phyloP scores from a whole-genome alignment of 352 stramenopile species.

The Globisporangium ultimum region DNA sequence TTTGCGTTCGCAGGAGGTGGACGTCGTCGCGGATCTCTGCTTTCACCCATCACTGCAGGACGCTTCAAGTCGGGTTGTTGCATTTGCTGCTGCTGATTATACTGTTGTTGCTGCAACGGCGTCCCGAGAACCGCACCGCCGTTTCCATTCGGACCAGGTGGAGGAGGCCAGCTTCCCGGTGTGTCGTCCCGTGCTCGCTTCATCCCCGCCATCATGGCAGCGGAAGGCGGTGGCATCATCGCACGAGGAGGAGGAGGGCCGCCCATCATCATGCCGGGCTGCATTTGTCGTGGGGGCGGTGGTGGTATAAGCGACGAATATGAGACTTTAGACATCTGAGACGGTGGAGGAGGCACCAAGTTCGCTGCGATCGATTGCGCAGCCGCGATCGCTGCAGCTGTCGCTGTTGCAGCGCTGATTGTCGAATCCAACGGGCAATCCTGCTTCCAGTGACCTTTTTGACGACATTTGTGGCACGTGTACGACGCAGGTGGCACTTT shows the following conservation, averaged over 20 bases:
- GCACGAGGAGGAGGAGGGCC: constrained; percentile 17
- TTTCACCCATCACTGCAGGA: constrained; percentile 4
- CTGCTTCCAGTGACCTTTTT: constrained; percentile 88
- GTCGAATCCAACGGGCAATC: constrained; percentile 79
- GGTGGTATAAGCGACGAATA: constrained; percentile 22
- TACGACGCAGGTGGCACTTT: constrained; percentile 81
- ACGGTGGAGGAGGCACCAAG: constrained; percentile 1
- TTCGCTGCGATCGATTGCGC: constrained; percentile 16
- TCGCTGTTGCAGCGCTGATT: constrained; percentile 39
- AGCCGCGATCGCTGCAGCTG: constrained; percentile 32
- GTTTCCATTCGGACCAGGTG: constrained; percentile 1
- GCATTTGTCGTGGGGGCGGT: constrained; percentile 40
- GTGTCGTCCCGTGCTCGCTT: constrained; percentile 14
- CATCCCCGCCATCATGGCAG: constrained; percentile 15
- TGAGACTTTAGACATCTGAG: constrained; percentile 1
- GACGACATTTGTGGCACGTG: constrained; percentile 84
- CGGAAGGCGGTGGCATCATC: constrained; percentile 15
- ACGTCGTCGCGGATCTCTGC: constrained; percentile 12
- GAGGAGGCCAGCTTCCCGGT: constrained; percentile 9
- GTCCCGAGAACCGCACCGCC: constrained; percentile 4
- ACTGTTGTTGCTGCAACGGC: constrained; percentile 8
- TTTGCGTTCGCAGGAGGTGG: neutral
- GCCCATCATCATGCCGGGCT: constrained; percentile 31
- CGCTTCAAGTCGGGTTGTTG: constrained; percentile 14
- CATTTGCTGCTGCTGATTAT: neutral